Base-by-base conservation (phyloP, 192 early-diverging fungal species). In the Lobulomyces angularis region DNA sequence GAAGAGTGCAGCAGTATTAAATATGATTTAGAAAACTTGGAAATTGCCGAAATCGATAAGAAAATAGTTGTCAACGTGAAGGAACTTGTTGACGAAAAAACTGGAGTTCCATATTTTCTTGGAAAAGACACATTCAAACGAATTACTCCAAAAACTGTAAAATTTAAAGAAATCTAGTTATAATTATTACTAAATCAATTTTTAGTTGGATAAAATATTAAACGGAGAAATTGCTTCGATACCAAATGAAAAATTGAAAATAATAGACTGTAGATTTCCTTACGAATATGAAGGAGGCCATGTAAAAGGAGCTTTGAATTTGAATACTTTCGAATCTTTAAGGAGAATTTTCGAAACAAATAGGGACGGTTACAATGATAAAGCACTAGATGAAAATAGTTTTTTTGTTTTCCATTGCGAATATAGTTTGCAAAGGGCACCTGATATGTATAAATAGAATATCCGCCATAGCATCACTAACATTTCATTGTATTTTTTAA, bases 381-480 rank as follows among this genome's bases (percentile, higher is more conserved):
- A 65, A 63, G 52, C 67, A 62, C 12, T 50, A 45, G 0, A 67
- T 83, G 11, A 54, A n/a, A n/a, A n/a, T n/a, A n/a, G n/a, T n/a
- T n/a, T n/a, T n/a, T n/a, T 90, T 5, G 64, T 90, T 12, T 79
- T 90, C 47, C 86, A 88, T 53, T 90, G 88, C 64, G 88, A 90
- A 62, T 90, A 82, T 46, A 83, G 80, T 16, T 61, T 66, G 17
- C 78, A 87, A 44, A 61, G 88, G 0, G 88, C 77, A 8, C 88
- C 88, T 0, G 65, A 71, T 37, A 84, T 90, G 84, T 80, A 50
- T 41, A 64, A 45, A 3, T 29, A 14, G 6, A 49, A 24, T 17
- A 35, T 34, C 17, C 47, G 11, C 37, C 16, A 6, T 28, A 35
- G 12, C 2, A 24, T 41, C 47, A 14, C 24, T 24, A 43, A 26